A percentile compares a stretch with the other conserved stretches of the same genome.
Conservation (phyloP, 345 rosid species). For the Citrus glauca region DNA sequence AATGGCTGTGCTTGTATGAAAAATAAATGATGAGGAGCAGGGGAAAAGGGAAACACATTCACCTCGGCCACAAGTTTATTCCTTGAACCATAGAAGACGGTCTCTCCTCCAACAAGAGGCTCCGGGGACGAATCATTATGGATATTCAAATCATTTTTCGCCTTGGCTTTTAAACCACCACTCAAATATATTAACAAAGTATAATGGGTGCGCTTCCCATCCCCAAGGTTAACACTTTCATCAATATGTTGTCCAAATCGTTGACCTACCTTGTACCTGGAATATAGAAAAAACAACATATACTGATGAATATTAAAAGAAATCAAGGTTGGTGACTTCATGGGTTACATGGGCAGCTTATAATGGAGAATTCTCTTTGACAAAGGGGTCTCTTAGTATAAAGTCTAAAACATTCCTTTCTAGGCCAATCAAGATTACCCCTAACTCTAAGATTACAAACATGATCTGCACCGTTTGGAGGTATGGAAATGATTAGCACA, state of each 20-base stretch:
- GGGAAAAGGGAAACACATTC: not conserved
- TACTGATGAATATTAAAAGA: conserved; percentile 2
- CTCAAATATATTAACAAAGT: conserved; percentile 84
- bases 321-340: not conserved
- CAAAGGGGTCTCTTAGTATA: not conserved
- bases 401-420: conserved; percentile 3
- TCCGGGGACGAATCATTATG: conserved; percentile 40
- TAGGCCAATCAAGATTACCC: not conserved
- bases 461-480: not conserved
- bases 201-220: conserved; percentile 69
- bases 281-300: conserved; percentile 1
- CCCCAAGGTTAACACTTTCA: conserved; percentile 70
- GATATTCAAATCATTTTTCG: conserved; percentile 33
- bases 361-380: not conserved
- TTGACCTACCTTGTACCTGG: conserved; percentile 86
- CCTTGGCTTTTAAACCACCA: conserved; percentile 48
- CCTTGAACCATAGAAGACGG: conserved; percentile 81
- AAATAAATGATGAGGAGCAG: not conserved
- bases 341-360: not conserved
- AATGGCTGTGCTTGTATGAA: not conserved
- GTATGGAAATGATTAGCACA: not conserved
- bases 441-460: not conserved
- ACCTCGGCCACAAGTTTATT: conserved; percentile 82
- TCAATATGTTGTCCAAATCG: conserved; percentile 86
- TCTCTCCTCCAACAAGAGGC: conserved; percentile 83